Conservation (phyloP, 75 land plant genomes). For the Chamaecyparis obtusa region DNA sequence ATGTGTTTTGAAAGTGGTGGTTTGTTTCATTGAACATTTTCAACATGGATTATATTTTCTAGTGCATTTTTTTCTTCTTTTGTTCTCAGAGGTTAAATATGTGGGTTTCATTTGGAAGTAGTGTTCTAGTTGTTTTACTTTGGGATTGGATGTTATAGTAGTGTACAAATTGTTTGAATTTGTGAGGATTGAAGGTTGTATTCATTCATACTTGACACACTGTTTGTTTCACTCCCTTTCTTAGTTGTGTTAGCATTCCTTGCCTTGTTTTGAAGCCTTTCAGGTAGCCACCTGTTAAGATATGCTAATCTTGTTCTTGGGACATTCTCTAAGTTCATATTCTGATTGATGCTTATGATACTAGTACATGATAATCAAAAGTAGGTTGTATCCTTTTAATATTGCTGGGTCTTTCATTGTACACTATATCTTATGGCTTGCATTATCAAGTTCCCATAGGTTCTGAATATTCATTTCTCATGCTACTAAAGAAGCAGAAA, state of each 20-base stretch:
- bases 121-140: not conserved
- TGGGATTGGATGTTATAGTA: not conserved
- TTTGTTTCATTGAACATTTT: too few species aligned
- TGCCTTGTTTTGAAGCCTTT: not conserved
- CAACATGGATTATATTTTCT: not conserved
- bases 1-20: too few species aligned
- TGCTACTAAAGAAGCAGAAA: not conserved
- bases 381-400: not conserved
- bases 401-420: not conserved
- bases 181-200: not conserved
- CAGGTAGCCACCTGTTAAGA: not conserved
- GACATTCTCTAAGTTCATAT: not conserved
- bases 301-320: not conserved
- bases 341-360: not conserved
- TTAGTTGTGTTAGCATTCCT: not conserved
- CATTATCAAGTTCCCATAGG: not conserved
- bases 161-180: not conserved
- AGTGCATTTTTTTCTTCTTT: not conserved
- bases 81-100: not conserved
- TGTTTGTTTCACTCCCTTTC: not conserved
- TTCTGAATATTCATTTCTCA: not conserved
- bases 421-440: not conserved
- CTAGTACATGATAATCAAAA: not conserved
- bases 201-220: not conserved
- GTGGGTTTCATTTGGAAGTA: not conserved